A percentile compares a stretch with the other conserved stretches of the same genome.
These are phyloP conservation scores for Phytophthora cactorum DNA, from an alignment of 352 stramenopile species.

Conservation along the genomic window DNA sequence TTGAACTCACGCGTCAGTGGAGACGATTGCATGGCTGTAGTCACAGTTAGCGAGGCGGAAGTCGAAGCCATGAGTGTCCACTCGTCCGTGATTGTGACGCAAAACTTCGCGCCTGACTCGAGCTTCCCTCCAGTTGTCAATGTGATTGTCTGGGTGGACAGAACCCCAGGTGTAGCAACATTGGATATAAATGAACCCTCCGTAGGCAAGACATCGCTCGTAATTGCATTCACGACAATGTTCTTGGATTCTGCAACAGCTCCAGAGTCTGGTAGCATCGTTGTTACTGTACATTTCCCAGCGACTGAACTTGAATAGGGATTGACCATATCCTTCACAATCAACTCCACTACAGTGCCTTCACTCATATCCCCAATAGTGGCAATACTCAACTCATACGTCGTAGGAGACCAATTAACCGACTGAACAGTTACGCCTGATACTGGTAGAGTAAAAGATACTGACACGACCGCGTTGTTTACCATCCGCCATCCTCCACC, in stretches of 20 bases:
- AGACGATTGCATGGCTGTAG: slow-evolving; percentile 2
- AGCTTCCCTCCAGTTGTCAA: slow-evolving; percentile 54
- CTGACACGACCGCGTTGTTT: slow-evolving; percentile 13
- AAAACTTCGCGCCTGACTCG: slow-evolving; percentile 46
- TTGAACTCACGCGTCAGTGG: slow-evolving; percentile 24
- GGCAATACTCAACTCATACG: slow-evolving; percentile 39
- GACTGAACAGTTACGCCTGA: slow-evolving; percentile 41
- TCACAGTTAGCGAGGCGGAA: slow-evolving; percentile 28
- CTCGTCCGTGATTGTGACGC: slow-evolving; percentile 36
- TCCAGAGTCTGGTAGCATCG: slow-evolving; percentile 45
- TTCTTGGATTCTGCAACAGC: slow-evolving; percentile 55
- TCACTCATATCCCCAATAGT: slow-evolving; percentile 50
- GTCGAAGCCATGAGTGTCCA: slow-evolving; percentile 48
- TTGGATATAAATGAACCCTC: slow-evolving; percentile 44
- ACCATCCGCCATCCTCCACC: slow-evolving; percentile 47
- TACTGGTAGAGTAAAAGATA: slow-evolving; percentile 40
- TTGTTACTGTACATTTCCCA: slow-evolving; percentile 37
- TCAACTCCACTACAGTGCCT: slow-evolving; percentile 40
- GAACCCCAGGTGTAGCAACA: slow-evolving; percentile 53
- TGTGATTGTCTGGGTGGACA: slow-evolving; percentile 47
- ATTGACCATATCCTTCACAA: slow-evolving; percentile 61
- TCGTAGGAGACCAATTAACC: slow-evolving; percentile 35
- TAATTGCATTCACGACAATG: slow-evolving; percentile 54
- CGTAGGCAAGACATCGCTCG: slow-evolving; percentile 29
- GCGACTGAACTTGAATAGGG: slow-evolving; percentile 42